Conservation (phyloP, 352 stramenopile species). For the Phytophthora pluvialis region DNA sequence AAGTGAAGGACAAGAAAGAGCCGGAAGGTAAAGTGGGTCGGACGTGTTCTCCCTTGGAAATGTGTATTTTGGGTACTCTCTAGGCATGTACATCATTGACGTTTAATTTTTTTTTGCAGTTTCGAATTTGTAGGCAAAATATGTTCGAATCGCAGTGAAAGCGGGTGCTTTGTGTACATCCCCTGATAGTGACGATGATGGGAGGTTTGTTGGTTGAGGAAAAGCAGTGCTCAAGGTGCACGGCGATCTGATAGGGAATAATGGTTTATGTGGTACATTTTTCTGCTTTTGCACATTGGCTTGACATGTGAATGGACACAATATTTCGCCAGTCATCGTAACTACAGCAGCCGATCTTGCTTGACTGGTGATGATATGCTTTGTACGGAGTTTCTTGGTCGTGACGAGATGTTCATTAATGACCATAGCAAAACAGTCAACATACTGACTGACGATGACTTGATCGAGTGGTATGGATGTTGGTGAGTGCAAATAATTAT, state of each 20-base stretch:
- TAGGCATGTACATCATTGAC: slow-evolving; percentile 4
- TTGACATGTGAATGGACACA: too few species aligned
- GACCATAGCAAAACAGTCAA: too few species aligned
- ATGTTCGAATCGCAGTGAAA: neutral
- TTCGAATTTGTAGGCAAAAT: slow-evolving; percentile 14
- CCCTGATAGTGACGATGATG: neutral
- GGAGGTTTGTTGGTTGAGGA: neutral
- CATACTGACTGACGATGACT: too few species aligned
- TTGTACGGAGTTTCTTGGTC: too few species aligned
- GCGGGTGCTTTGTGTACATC: neutral
- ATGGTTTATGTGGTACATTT: neutral
- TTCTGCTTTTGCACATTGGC: neutral
- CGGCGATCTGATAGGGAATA: neutral
- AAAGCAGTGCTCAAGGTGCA: neutral
- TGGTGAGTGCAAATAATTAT: too few species aligned
- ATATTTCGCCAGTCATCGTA: too few species aligned
- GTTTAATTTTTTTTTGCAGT: neutral
- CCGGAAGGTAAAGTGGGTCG: slow-evolving; percentile 17
- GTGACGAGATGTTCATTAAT: too few species aligned
- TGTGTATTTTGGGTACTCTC: neutral
- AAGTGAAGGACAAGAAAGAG: slow-evolving; percentile 31
- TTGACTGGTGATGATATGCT: too few species aligned
- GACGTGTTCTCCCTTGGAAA: neutral
- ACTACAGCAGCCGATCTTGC: too few species aligned
- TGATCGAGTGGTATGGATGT: too few species aligned